Percentiles rank a stretch among this genome's conserved stretches.
phyloP scores from a whole-genome alignment of 208 protist species.

The Trypanosoma cruzi region DNA sequence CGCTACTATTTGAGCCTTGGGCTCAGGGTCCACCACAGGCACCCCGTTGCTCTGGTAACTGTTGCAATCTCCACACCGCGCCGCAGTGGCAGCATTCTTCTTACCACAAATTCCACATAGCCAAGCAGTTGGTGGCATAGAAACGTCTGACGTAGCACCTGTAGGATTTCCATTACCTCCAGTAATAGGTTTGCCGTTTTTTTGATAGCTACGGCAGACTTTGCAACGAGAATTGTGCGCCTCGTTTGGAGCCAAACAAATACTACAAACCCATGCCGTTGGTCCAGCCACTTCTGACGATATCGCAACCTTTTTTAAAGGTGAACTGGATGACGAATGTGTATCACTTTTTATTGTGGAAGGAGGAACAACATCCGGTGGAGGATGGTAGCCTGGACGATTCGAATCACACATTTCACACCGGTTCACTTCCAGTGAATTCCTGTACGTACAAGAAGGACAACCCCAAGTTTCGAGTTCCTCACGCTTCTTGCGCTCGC shows the following conservation, averaged over 20 bases:
- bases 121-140: slow-evolving; percentile 32
- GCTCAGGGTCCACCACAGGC: slow-evolving; percentile 13
- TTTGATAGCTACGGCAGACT: slow-evolving; percentile 55
- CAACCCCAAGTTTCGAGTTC: slow-evolving; percentile 81
- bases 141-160: slow-evolving; percentile 8
- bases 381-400: slow-evolving; percentile 51
- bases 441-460: slow-evolving; percentile 76
- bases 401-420: slow-evolving; percentile 75
- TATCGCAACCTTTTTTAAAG: background rate
- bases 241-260: slow-evolving; percentile 68
- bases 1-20: background rate
- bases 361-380: slow-evolving; percentile 2
- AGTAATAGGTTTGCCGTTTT: slow-evolving; percentile 38
- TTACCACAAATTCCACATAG: slow-evolving; percentile 65
- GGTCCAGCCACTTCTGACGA: slow-evolving; percentile 20
- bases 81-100: slow-evolving; percentile 38
- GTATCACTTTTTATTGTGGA: slow-evolving; percentile 3
- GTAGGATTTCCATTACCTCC: slow-evolving; percentile 6
- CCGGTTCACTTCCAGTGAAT: slow-evolving; percentile 37
- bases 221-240: slow-evolving; percentile 46
- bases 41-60: slow-evolving; percentile 73
- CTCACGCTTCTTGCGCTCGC: slow-evolving; percentile 64
- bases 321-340: slow-evolving; percentile 7
- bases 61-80: slow-evolving; percentile 60
- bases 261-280: slow-evolving; percentile 68